Percentiles rank a stretch among this genome's conserved stretches.
phyloP scores from a whole-genome alignment of 73 alveolate genomes.

The Stentor coeruleus region DNA sequence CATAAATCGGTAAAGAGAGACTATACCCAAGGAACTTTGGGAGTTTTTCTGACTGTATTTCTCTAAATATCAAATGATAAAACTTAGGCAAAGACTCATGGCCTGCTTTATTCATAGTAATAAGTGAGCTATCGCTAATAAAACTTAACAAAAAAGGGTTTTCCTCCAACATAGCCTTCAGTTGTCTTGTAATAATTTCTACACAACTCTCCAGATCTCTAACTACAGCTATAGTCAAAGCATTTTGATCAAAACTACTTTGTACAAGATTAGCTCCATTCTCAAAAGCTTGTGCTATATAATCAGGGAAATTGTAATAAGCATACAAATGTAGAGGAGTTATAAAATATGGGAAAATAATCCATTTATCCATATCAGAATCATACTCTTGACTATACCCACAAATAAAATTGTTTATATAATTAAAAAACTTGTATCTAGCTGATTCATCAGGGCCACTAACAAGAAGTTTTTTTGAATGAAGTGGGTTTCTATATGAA shows the following conservation, averaged over 20 bases:
- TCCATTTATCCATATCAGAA: background rate
- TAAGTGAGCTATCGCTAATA: background rate
- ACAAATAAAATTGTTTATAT: background rate
- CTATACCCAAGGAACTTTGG: background rate
- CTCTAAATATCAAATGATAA: background rate
- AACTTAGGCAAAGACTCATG: background rate
- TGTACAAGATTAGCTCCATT: background rate
- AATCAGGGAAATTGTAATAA: background rate
- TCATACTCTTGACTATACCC: background rate
- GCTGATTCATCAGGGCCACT: background rate
- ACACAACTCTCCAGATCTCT: background rate
- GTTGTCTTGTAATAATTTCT: background rate
- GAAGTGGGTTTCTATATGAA: background rate
- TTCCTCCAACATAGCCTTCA: background rate
- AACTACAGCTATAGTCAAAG: background rate
- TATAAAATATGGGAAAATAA: slow-evolving; percentile 8
- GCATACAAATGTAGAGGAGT: slow-evolving; percentile 4
- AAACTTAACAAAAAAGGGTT: background rate
- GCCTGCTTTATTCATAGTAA: background rate
- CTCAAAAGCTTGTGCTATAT: background rate
- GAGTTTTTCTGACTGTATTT: background rate
- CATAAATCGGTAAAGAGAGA: background rate
- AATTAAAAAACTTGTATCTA: background rate
- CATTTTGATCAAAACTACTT: background rate
- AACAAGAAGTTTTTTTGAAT: background rate